Evolutionary conservation across 2,329 filamentous ascomycete genomes (phyloP).

Genomic region (Calonectria hongkongensis): DNA sequence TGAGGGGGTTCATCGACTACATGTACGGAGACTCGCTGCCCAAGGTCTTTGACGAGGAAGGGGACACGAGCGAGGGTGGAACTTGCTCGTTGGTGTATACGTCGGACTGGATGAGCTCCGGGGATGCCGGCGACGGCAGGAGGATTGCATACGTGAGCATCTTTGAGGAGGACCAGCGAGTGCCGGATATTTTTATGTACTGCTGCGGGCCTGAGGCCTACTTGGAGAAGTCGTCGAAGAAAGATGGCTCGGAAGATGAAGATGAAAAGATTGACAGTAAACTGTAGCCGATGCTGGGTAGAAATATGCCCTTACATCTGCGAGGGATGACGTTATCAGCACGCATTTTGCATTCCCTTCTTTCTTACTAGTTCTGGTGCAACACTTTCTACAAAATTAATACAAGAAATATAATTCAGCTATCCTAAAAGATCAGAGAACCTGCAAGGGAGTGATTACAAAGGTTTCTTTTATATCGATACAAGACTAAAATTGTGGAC

Average conservation of each 20-base stretch:
- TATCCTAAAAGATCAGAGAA: too few relatives aligned
- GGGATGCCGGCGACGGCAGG: not conserved
- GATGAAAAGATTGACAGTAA: constrained; percentile 11
- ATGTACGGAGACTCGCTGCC: constrained; percentile 36
- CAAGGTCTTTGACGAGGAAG: constrained; percentile 13
- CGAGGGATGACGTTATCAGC: too few relatives aligned
- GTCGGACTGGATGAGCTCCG: constrained; percentile 29
- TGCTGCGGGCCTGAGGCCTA: constrained; percentile 10
- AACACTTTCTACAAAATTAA: too few relatives aligned
- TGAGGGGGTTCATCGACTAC: constrained; percentile 14
- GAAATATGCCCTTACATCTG: too few relatives aligned
- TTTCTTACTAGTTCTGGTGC: too few relatives aligned
- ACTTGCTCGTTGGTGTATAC: constrained; percentile 11
- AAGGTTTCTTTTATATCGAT: too few relatives aligned
- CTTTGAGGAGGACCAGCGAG: not conserved
- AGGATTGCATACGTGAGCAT: constrained; percentile 4
- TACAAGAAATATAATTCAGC: too few relatives aligned
- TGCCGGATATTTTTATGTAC: constrained; percentile 35
- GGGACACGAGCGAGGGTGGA: not conserved
- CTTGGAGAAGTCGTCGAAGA: not conserved
- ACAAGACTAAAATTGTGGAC: too few relatives aligned
- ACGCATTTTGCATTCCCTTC: not conserved
- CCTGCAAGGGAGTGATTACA: too few relatives aligned
- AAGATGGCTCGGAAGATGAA: not conserved
- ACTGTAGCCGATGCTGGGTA: not conserved